Evolutionary conservation across 768 basidiomycete species (phyloP).

Genomic region (Leccinum aurantiacum): DNA sequence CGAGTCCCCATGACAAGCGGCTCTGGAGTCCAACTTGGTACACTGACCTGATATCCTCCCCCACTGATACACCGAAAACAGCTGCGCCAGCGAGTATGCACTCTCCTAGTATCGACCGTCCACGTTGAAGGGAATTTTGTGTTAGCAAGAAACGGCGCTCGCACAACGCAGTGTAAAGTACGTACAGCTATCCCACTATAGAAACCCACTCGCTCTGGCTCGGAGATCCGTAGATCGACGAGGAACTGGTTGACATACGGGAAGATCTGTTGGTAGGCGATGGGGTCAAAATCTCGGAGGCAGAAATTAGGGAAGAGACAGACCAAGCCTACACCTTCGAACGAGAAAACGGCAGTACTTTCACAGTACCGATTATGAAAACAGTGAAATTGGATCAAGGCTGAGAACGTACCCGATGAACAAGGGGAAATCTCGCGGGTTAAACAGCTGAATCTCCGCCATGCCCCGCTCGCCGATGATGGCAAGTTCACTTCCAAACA

Average conservation of each 20-base stretch:
- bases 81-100: constrained; percentile 58
- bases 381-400: not conserved
- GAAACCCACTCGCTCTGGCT: constrained; percentile 58
- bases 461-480: constrained; percentile 68
- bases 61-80: constrained; percentile 62
- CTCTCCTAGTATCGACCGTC: constrained; percentile 48
- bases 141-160: not conserved
- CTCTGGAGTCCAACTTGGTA: not conserved
- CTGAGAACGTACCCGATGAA: constrained; percentile 76
- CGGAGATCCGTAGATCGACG: constrained; percentile 48
- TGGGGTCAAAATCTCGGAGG: constrained; percentile 32
- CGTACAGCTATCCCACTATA: constrained; percentile 63
- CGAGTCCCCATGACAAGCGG: not conserved
- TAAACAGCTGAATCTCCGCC: constrained; percentile 83
- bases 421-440: constrained; percentile 83
- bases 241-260: constrained; percentile 72
- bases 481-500: constrained; percentile 80
- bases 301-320: constrained; percentile 22
- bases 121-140: not conserved
- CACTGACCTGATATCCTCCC: constrained; percentile 53
- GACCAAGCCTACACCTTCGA: constrained; percentile 94
- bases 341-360: constrained; percentile 96
- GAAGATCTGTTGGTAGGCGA: constrained; percentile 60
- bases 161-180: not conserved
- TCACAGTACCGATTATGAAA: constrained; percentile 8